Evolutionary conservation across 2,329 filamentous ascomycete genomes (phyloP), one percentile per base, ranked within the genome.

Genomic region (Dactylellina haptotyla): DNA sequence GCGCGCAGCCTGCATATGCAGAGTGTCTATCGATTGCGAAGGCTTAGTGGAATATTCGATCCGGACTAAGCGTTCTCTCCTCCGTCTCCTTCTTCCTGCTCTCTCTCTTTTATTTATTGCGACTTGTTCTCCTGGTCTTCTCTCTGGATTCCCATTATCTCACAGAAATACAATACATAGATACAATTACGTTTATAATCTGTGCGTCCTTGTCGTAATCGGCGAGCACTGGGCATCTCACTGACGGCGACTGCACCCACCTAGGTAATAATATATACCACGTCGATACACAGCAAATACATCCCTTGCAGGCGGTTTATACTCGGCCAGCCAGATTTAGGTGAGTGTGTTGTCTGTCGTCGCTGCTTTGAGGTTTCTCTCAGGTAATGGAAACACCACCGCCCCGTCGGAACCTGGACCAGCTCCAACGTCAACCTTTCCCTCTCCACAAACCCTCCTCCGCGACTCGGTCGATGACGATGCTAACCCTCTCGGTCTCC

Each of bases 341-440:
- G 18, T 10, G 14, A 16, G 34, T 48, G 63, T 67, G 53, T 67
- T 59, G 63, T 28, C 46, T 20, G 62, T 66, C 51, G 51, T 58
- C 41, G 53, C 32, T 54, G 63, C 63, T 67, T 56, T 57, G 54
- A 59, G 18, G 63, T 66, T 66, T 66, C 63, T 37, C 39, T 67
- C 46, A 67, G 43, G 34, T 53, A 30, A 67, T 20, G 34, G 63
- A 67, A 67, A 67, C 63, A 25, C 28, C 53, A 45, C 45, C 2
- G 39, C 30, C 41, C 48, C 30, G 48, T 51, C 51, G 41, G 54
- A 50, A 66, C 41, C 51, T 25, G 46, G 30, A 30, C 51, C 50
- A 65, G 50, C 50, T 57, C 61, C 25, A 65, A 53, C 51, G 51
- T n/a, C n/a, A 66, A 66, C 62, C 32, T 66, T 66, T 66, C 51